A percentile compares a stretch with the other conserved stretches of the same genome.
Evolutionary conservation across 1,284 basidiomycete species (phyloP).

Genomic region (Acaromyces ingoldii): DNA sequence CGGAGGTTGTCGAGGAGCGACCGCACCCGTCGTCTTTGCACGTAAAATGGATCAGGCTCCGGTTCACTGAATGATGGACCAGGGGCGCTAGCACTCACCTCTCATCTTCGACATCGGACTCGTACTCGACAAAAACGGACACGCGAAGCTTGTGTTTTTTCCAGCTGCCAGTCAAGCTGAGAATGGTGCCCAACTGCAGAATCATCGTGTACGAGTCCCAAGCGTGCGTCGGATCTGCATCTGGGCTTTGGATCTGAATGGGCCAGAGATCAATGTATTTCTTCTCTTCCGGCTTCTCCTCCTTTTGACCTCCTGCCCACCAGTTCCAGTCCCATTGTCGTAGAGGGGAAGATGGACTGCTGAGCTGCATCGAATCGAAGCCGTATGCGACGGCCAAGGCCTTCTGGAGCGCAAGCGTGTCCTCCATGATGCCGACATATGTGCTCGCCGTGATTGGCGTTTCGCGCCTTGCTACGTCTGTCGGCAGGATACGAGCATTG

Average conservation of each 20-base stretch:
- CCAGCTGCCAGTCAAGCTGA: constrained; percentile 48
- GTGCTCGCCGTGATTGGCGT: constrained; percentile 43
- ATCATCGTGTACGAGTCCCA: constrained; percentile 52
- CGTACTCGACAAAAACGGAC: constrained; percentile 49
- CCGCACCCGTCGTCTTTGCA: constrained; percentile 27
- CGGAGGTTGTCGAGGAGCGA: constrained; percentile 47
- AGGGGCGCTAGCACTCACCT: constrained; percentile 7
- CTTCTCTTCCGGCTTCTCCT: constrained; percentile 7
- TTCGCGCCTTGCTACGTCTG: constrained; percentile 38
- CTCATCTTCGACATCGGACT: constrained; percentile 40
- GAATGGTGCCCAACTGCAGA: constrained; percentile 48
- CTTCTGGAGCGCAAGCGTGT: constrained; percentile 49
- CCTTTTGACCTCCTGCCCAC: not conserved
- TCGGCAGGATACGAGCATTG: constrained; percentile 35
- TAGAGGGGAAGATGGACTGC: constrained; percentile 5
- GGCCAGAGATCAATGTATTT: constrained; percentile 50
- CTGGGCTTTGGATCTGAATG: constrained; percentile 44
- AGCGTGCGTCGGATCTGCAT: constrained; percentile 32
- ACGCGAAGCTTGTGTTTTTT: constrained; percentile 47
- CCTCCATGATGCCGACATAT: constrained; percentile 50
- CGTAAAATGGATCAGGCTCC: too few species aligned
- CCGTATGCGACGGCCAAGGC: constrained; percentile 47
- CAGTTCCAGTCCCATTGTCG: too few species aligned
- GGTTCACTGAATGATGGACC: not conserved
- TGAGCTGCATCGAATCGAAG: constrained; percentile 40